Evolutionary conservation across 2,329 filamentous ascomycete genomes (phyloP).

Genomic region (Fusarium pseudonygamai): DNA sequence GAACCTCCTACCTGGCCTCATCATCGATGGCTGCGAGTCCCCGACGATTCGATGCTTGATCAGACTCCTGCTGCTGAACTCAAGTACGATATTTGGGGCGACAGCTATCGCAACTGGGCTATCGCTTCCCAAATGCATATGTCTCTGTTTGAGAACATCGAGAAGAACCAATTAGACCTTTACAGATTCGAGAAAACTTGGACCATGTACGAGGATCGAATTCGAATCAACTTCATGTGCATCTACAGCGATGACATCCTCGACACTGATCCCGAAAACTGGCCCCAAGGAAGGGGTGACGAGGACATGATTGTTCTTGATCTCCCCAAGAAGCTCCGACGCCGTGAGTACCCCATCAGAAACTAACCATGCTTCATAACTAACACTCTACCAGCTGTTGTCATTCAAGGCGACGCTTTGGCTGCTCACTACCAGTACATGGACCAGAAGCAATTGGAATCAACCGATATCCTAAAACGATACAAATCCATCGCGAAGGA

Average conservation of each 20-base stretch:
- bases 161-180: slow-evolving; percentile 23
- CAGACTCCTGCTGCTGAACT: slow-evolving; percentile 26
- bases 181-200: slow-evolving; percentile 31
- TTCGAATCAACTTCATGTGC: slow-evolving; percentile 36
- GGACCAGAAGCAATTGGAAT: slow-evolving; percentile 3
- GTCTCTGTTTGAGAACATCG: slow-evolving; percentile 34
- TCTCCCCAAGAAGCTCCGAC: slow-evolving; percentile 19
- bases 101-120: slow-evolving; percentile 27
- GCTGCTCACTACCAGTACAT: slow-evolving; percentile 32
- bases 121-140: slow-evolving; percentile 35
- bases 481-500: slow-evolving; percentile 26
- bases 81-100: slow-evolving; percentile 27
- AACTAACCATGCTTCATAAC: background rate
- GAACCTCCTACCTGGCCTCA: background rate
- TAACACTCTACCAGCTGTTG: slow-evolving; percentile 13
- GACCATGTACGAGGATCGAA: slow-evolving; percentile 28
- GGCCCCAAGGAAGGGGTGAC: background rate
- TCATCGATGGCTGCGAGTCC: slow-evolving; percentile 26
- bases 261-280: slow-evolving; percentile 11
- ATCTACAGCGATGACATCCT: slow-evolving; percentile 29
- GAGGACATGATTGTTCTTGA: slow-evolving; percentile 26
- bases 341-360: slow-evolving; percentile 8
- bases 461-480: slow-evolving; percentile 23
- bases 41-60: slow-evolving; percentile 4
- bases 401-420: slow-evolving; percentile 22